phyloP scores from a whole-genome alignment of 2,329 filamentous ascomycete genomes.

The Aureobasidium sp. region DNA sequence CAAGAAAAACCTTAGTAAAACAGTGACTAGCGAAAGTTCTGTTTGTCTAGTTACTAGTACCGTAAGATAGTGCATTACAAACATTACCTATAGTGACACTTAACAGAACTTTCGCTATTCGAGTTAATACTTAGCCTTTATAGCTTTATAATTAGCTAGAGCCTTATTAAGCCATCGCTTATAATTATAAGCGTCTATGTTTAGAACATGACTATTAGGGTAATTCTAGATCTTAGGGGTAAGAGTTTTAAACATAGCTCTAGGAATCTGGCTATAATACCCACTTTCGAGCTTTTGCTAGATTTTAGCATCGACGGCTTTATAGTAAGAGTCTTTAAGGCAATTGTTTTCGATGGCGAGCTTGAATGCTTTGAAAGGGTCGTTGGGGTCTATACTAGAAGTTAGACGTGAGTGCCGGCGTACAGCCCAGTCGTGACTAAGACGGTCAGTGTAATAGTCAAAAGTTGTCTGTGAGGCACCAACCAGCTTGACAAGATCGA shows the following conservation, averaged over 20 bases:
- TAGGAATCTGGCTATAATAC: background rate
- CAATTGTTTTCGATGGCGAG: background rate
- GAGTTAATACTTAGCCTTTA: background rate
- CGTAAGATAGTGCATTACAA: too few relatives aligned
- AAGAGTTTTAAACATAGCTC: background rate
- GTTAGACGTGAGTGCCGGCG: background rate
- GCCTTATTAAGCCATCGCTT: background rate
- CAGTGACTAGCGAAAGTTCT: too few relatives aligned
- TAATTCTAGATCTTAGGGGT: background rate
- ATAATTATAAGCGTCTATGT: background rate
- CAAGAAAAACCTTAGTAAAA: too few relatives aligned
- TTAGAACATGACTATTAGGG: background rate
- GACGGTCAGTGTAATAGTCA: constrained; percentile 1
- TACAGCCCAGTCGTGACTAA: background rate
- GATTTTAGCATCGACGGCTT: background rate
- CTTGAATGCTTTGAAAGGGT: background rate
- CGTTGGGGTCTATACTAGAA: background rate
- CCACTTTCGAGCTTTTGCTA: background rate
- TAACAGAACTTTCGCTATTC: too few relatives aligned
- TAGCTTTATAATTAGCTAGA: background rate
- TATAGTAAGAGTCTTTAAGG: background rate
- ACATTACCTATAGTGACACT: too few relatives aligned
- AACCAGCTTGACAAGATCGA: background rate
- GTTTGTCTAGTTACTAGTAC: too few relatives aligned
- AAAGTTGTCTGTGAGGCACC: background rate